Conservation (phyloP, 2,329 filamentous ascomycete genomes). For the Fusarium pininemorale region DNA sequence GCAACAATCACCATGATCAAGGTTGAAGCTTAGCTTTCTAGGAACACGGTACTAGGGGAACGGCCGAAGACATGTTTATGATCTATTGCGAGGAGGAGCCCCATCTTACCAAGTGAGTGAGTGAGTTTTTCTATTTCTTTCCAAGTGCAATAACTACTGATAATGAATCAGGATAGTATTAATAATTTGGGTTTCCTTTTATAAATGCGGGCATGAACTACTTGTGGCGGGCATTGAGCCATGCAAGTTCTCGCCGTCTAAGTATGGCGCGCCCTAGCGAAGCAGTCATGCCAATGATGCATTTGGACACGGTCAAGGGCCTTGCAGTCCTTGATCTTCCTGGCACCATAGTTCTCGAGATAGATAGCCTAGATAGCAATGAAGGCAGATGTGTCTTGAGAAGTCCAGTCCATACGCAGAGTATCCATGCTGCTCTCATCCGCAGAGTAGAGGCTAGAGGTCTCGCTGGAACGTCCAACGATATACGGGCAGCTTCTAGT, state of each 20-base stretch:
- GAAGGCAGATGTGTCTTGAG: constrained; percentile 74
- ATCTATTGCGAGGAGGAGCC: background rate
- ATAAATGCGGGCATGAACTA: background rate
- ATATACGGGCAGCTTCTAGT: constrained; percentile 58
- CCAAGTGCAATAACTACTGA: background rate
- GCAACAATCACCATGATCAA: background rate
- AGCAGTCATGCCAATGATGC: background rate
- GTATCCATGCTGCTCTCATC: constrained; percentile 60
- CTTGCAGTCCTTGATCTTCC: constrained; percentile 49
- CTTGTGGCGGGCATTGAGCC: background rate
- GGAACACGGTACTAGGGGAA: background rate
- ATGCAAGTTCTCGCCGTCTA: background rate
- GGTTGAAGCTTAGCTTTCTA: background rate
- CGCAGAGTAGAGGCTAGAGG: constrained; percentile 61
- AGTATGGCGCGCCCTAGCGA: too few relatives aligned
- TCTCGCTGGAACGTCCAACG: constrained; percentile 55
- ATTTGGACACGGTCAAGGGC: constrained; percentile 46
- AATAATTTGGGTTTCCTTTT: background rate
- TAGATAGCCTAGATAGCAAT: constrained; percentile 55
- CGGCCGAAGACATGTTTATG: background rate
- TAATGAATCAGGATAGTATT: background rate
- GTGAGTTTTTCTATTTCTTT: background rate
- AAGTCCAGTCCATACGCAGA: constrained; percentile 68
- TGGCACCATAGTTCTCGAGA: constrained; percentile 57
- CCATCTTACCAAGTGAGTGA: background rate